These are phyloP conservation scores for Drechslerella dactyloides DNA, from an alignment of 2,329 filamentous ascomycete species.

Conservation along the genomic window DNA sequence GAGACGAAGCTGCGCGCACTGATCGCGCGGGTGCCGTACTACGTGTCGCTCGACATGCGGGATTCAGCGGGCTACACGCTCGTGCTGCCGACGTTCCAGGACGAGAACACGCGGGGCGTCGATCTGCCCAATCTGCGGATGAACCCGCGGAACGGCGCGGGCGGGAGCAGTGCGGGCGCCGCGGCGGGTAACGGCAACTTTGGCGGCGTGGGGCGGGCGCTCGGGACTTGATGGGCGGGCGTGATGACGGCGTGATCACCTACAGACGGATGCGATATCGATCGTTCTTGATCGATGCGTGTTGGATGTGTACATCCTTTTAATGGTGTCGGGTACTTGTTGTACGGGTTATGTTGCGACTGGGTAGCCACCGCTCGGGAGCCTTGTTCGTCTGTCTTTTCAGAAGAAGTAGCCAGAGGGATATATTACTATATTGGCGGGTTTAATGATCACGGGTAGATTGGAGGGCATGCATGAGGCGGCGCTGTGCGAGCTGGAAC, in stretches of 20 bases:
- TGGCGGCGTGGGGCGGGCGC: constrained; percentile 35
- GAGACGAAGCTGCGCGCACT: constrained; percentile 82
- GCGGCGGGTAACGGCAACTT: constrained; percentile 33
- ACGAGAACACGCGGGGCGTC: constrained; percentile 27
- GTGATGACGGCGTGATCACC: no score
- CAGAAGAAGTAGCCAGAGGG: no score
- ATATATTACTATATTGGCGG: no score
- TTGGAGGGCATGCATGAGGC: no score
- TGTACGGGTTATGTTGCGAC: no score
- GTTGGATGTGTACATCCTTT: no score
- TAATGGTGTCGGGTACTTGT: no score
- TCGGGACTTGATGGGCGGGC: constrained; percentile 24
- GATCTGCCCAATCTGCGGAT: constrained; percentile 45
- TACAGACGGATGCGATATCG: no score
- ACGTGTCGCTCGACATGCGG: constrained; percentile 33
- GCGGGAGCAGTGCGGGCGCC: not conserved
- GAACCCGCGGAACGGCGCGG: constrained; percentile 42
- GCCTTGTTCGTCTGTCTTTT: constrained; percentile 3
- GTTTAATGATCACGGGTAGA: no score
- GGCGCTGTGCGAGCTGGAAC: no score
- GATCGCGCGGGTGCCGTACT: constrained; percentile 38
- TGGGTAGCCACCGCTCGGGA: no score
- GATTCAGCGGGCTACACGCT: constrained; percentile 41
- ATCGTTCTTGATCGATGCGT: no score
- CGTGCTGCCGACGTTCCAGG: constrained; percentile 40